These are phyloP conservation scores for Serendipita sp. DNA, from an alignment of 768 basidiomycete species.

Conservation along the genomic window DNA sequence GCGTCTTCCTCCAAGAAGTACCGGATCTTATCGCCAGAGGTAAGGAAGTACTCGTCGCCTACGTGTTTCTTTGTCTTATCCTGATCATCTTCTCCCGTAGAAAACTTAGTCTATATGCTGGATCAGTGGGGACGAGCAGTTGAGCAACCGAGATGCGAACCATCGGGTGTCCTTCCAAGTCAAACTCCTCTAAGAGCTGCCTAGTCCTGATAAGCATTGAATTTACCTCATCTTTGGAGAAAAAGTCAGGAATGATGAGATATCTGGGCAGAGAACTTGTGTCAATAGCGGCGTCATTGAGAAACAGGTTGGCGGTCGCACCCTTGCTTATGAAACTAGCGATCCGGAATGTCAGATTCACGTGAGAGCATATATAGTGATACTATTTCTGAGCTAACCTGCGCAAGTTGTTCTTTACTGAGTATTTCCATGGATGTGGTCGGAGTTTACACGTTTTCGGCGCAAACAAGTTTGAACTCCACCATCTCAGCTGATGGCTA, in stretches of 20 bases:
- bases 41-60: conserved; percentile 87
- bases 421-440: background rate
- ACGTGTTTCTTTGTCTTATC: conserved; percentile 37
- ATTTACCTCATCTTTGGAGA: conserved; percentile 38
- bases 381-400: background rate
- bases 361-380: background rate
- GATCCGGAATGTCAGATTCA: background rate
- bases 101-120: conserved; percentile 64
- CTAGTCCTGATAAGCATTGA: conserved; percentile 56
- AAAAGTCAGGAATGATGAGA: conserved; percentile 60
- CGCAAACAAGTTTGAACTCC: background rate
- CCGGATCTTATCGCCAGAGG: conserved; percentile 84
- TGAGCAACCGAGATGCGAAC: conserved; percentile 25
- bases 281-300: background rate
- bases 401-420: background rate
- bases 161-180: conserved; percentile 60
- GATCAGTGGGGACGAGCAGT: background rate
- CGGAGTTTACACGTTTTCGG: background rate
- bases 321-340: background rate
- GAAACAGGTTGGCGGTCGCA: background rate
- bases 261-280: conserved; percentile 34
- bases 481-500: background rate
- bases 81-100: conserved; percentile 44
- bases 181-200: conserved; percentile 64
- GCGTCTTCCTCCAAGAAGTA: conserved; percentile 92